These are phyloP conservation scores for Plenodomus lindquistii DNA, from an alignment of 2,329 filamentous ascomycete species.

Conservation along the genomic window DNA sequence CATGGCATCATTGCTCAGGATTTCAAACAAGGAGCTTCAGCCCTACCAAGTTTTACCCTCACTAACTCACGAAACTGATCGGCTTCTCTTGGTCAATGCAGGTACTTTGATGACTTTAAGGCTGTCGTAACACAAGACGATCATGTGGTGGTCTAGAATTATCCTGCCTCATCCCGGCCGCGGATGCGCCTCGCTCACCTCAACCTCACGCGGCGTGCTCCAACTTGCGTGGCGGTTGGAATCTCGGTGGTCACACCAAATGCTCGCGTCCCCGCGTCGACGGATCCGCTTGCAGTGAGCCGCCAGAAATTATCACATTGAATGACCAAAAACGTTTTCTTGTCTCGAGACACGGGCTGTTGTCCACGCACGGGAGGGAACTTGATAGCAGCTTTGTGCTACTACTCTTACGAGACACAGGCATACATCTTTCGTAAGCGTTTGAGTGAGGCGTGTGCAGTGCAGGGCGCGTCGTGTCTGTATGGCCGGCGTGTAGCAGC, in stretches of 20 bases:
- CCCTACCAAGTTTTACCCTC: constrained; percentile 10
- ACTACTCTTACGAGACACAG: constrained; percentile 30
- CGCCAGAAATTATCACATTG: constrained; percentile 29
- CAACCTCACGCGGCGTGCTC: constrained; percentile 20
- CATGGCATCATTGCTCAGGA: constrained; percentile 10
- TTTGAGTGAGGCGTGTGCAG: constrained; percentile 13
- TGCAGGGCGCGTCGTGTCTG: constrained; percentile 22
- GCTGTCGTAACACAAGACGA: constrained; percentile 23
- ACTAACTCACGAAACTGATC: background rate
- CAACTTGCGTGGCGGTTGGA: constrained; percentile 28
- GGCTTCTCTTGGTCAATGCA: constrained; percentile 20
- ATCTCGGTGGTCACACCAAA: constrained; percentile 32
- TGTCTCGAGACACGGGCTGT: constrained; percentile 7
- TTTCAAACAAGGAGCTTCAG: constrained; percentile 18
- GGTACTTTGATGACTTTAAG: constrained; percentile 27
- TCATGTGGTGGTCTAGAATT: constrained; percentile 27
- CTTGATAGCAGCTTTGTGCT: constrained; percentile 22
- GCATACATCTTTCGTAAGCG: constrained; percentile 34
- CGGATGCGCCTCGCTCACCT: constrained; percentile 34
- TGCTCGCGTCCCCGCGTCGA: constrained; percentile 26
- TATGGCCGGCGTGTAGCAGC: constrained; percentile 11
- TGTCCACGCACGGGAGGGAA: constrained; percentile 20
- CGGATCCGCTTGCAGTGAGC: constrained; percentile 17
- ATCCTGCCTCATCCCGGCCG: constrained; percentile 32
- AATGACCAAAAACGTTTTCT: constrained; percentile 23